A percentile compares a stretch with the other conserved stretches of the same genome.
Evolutionary conservation across 306 rosid species (phyloP).

Genomic region (Mucuna pruriens): DNA sequence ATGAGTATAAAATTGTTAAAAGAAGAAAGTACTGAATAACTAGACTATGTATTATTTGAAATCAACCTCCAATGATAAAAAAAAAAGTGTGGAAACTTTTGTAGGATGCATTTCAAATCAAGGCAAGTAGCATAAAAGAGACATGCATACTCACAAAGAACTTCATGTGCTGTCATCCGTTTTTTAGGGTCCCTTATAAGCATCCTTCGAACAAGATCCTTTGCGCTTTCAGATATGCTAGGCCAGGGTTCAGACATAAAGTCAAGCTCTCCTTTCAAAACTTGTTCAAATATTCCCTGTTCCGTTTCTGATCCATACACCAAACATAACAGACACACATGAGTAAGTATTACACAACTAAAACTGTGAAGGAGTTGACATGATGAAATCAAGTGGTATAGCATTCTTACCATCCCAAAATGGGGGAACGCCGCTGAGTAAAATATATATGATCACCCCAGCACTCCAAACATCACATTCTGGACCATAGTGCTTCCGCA

Average conservation of each 20-base stretch:
- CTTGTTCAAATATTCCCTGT: slow-evolving; percentile 97
- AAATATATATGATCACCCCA: slow-evolving; percentile 91
- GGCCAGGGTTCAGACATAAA: slow-evolving; percentile 98
- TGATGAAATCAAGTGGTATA: slow-evolving; percentile 22
- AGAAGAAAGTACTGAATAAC: background rate
- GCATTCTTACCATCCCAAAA: slow-evolving; percentile 93
- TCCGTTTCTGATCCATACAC: slow-evolving; percentile 72
- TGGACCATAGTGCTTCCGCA: slow-evolving; percentile 82
- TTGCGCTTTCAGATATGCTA: slow-evolving; percentile 80
- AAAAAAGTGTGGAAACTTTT: slow-evolving; percentile 5
- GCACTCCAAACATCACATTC: slow-evolving; percentile 99
- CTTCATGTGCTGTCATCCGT: slow-evolving; percentile 90
- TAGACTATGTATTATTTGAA: background rate
- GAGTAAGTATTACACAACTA: background rate
- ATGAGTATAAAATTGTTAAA: background rate
- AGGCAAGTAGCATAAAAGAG: background rate
- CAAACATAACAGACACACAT: slow-evolving; percentile 31
- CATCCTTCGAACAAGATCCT: slow-evolving; percentile 91
- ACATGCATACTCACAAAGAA: slow-evolving; percentile 75
- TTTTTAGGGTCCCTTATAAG: slow-evolving; percentile 89
- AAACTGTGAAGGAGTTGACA: background rate
- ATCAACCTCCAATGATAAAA: background rate
- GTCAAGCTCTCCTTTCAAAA: slow-evolving; percentile 91
- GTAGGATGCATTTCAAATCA: slow-evolving; percentile 19
- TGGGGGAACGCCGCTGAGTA: slow-evolving; percentile 95